Evolutionary conservation across 225 moss, liverwort and hornwort species (phyloP).

Genomic region (Physcomitrium patens): DNA sequence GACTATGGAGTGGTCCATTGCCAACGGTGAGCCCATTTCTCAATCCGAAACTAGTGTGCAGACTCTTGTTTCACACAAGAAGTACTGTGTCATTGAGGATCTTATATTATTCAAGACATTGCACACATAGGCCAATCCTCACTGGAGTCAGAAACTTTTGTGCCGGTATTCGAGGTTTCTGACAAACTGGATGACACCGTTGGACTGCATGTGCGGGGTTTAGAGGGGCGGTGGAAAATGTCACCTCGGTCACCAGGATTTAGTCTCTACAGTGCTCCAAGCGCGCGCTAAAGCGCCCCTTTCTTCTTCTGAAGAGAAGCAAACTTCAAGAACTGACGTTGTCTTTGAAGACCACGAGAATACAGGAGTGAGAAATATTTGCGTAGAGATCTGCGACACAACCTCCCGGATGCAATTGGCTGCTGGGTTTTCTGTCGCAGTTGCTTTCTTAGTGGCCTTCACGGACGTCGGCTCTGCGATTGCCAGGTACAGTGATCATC

Average conservation of each 20-base stretch:
- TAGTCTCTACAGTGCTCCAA: conserved; percentile 15
- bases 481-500: conserved; percentile 49
- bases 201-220: conserved; percentile 22
- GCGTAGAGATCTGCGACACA: conserved; percentile 40
- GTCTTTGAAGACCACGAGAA: not conserved
- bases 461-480: conserved; percentile 53
- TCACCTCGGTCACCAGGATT: conserved; percentile 12
- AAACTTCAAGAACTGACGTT: conserved; percentile 16
- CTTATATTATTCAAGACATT: too few species aligned
- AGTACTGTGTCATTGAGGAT: not conserved
- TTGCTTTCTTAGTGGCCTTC: conserved; percentile 65
- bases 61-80: not conserved
- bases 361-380: conserved; percentile 9
- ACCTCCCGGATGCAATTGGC: conserved; percentile 50
- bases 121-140: too few species aligned
- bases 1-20: conserved; percentile 9
- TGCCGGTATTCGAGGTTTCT: not conserved
- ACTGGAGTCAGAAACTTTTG: not conserved
- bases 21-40: conserved; percentile 21
- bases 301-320: not conserved
- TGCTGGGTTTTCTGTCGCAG: conserved; percentile 59
- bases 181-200: not conserved
- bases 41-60: not conserved
- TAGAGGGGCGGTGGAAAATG: conserved; percentile 25
- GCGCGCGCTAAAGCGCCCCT: conserved; percentile 25